phyloP scores from a whole-genome alignment of 2,329 filamentous ascomycete species.

The Lecanosticta acicola region DNA sequence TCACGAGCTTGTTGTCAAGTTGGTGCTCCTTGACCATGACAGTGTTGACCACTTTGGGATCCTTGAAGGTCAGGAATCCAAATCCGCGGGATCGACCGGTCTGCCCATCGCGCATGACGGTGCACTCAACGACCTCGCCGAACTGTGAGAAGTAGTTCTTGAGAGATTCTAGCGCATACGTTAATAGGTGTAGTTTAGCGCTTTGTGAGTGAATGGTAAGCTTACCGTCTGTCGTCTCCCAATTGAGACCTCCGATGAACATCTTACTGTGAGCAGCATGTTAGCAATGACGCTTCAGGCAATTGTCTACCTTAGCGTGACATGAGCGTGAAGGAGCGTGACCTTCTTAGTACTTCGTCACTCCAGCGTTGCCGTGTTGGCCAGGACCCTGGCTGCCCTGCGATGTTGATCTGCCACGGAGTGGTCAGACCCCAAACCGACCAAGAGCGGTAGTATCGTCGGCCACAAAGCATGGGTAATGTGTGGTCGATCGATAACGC shows the following conservation, averaged over 20 bases:
- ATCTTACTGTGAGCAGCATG: slow-evolving; percentile 68
- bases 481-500: neutral
- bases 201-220: slow-evolving; percentile 14
- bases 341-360: neutral
- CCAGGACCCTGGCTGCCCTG: neutral
- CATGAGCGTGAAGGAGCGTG: slow-evolving; percentile 17
- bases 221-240: slow-evolving; percentile 98
- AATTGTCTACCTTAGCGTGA: slow-evolving; percentile 1
- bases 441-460: too few relatives aligned
- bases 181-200: too few relatives aligned
- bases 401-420: too few relatives aligned
- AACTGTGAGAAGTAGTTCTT: slow-evolving; percentile 97
- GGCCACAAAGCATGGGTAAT: neutral
- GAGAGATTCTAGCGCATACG: slow-evolving; percentile 66
- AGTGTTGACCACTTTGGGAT: slow-evolving; percentile 95
- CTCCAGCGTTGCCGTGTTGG: neutral
- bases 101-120: slow-evolving; percentile 96
- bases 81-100: slow-evolving; percentile 93
- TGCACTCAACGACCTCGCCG: slow-evolving; percentile 94
- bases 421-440: too few relatives aligned
- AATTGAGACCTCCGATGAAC: slow-evolving; percentile 98
- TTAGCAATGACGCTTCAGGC: slow-evolving; percentile 17
- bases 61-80: slow-evolving; percentile 95
- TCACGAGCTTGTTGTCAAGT: slow-evolving; percentile 94
- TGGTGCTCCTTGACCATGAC: slow-evolving; percentile 99